phyloP scores from a whole-genome alignment of 2,329 filamentous ascomycete species.

The Tolypocladium ophioglossoides region DNA sequence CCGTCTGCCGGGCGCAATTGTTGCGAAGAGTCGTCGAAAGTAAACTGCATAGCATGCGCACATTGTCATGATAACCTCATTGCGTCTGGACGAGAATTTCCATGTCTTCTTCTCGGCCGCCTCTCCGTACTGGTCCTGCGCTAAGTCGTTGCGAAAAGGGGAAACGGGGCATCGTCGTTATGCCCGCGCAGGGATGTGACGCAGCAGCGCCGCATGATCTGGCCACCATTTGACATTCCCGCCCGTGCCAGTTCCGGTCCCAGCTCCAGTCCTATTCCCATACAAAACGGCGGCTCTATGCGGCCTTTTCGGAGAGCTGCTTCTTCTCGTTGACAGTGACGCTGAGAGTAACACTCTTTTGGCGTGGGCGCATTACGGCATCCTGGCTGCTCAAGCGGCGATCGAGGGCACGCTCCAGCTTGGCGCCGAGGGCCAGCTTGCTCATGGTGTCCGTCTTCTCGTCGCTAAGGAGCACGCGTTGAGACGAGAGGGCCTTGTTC shows the following conservation, averaged over 20 bases:
- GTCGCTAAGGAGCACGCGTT: conserved; percentile 61
- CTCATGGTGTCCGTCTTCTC: conserved; percentile 74
- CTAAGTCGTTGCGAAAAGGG: neutral
- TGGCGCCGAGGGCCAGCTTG: conserved; percentile 81
- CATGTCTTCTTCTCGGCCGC: neutral
- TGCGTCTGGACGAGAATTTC: neutral
- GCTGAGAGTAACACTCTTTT: conserved; percentile 18
- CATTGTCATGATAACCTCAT: neutral
- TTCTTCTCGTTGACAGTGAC: conserved; percentile 22
- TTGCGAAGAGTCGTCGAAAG: neutral
- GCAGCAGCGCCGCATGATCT: neutral
- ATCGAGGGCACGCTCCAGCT: conserved; percentile 78
- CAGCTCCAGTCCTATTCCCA: neutral
- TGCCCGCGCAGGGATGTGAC: neutral
- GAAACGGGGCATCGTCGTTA: neutral
- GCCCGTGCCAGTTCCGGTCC: neutral
- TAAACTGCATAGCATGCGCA: neutral
- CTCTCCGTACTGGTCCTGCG: neutral
- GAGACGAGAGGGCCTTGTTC: conserved; percentile 73
- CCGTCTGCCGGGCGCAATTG: neutral
- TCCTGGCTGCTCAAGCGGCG: conserved; percentile 83
- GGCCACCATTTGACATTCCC: neutral
- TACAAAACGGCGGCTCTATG: neutral
- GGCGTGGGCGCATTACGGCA: conserved; percentile 62
- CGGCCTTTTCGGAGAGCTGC: conserved; percentile 24